A percentile compares a stretch with the other conserved stretches of the same genome.
Conservation (phyloP, 495 filamentous ascomycete species). For the Aspergillus sclerotiicarbonarius region DNA sequence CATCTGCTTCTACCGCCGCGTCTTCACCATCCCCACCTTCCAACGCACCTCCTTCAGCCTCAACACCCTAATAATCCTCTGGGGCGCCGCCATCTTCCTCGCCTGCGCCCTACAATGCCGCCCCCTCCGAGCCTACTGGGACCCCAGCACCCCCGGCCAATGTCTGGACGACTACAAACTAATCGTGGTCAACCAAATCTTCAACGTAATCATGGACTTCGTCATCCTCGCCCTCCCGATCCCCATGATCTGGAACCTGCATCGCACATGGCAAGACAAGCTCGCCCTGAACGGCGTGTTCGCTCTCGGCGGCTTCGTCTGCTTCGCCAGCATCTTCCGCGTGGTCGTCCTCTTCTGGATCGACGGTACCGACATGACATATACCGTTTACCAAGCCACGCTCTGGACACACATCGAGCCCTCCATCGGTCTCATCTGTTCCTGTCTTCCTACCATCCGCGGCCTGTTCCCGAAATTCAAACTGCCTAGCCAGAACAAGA, state of each 20-base stretch:
- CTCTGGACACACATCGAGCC: conserved; percentile 61
- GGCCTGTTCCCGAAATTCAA: conserved; percentile 48
- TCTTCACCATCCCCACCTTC: conserved; percentile 42
- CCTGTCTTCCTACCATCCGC: conserved; percentile 56
- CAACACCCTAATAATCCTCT: conserved; percentile 34
- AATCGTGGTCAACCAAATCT: conserved; percentile 43
- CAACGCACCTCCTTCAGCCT: conserved; percentile 29
- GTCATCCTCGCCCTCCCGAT: conserved; percentile 39
- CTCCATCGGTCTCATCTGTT: conserved; percentile 54
- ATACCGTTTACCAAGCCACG: conserved; percentile 49
- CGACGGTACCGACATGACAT: conserved; percentile 41
- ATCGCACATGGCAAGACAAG: conserved; percentile 43
- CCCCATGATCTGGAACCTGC: conserved; percentile 47
- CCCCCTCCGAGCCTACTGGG: conserved; percentile 42
- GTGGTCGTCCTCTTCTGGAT: conserved; percentile 58
- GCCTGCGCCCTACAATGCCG: conserved; percentile 44
- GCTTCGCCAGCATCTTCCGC: conserved; percentile 48
- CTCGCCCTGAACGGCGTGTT: conserved; percentile 48
- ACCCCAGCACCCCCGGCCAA: conserved; percentile 30
- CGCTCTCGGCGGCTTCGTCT: conserved; percentile 47
- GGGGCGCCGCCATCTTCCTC: conserved; percentile 37
- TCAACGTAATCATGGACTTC: conserved; percentile 47
- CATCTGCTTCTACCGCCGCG: conserved; percentile 47
- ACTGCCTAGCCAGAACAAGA: conserved; percentile 17
- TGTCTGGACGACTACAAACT: conserved; percentile 39